phyloP scores from a whole-genome alignment of 768 basidiomycete genomes.

The Postia placenta region DNA sequence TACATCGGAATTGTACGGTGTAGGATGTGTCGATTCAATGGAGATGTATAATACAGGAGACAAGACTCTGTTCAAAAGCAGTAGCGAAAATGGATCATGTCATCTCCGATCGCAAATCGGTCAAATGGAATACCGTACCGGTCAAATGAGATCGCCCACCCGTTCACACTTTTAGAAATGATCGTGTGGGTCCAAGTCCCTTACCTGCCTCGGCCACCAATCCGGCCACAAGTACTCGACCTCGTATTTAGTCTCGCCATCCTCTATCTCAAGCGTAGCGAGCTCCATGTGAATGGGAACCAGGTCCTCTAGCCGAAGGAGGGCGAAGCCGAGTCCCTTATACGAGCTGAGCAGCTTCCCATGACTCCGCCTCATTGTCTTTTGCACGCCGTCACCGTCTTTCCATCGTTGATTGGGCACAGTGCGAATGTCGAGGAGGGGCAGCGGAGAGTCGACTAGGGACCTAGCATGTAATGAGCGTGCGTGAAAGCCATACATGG shows the following conservation, averaged over 20 bases:
- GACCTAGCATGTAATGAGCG: background rate
- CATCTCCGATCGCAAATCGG: too few species aligned
- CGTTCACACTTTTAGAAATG: too few species aligned
- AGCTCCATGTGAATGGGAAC: conserved; percentile 46
- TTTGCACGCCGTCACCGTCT: too few species aligned
- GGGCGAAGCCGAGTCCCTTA: conserved; percentile 62
- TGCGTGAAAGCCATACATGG: background rate
- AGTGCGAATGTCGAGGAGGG: too few species aligned
- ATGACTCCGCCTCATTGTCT: conserved; percentile 47
- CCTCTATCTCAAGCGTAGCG: conserved; percentile 33
- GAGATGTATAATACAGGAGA: too few species aligned
- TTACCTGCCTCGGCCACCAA: conserved; percentile 64
- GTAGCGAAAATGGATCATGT: too few species aligned
- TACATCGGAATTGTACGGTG: too few species aligned
- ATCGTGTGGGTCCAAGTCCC: too few species aligned
- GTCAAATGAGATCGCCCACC: background rate
- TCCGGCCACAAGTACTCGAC: conserved; percentile 41
- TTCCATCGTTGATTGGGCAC: too few species aligned
- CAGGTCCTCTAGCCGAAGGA: conserved; percentile 76
- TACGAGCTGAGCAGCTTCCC: conserved; percentile 68
- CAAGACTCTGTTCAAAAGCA: too few species aligned
- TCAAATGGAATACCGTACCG: too few species aligned
- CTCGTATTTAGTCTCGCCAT: conserved; percentile 25
- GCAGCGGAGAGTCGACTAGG: background rate
- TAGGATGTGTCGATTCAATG: too few species aligned